Conservation (phyloP, 768 basidiomycete genomes). For the Roridomyces roridus region DNA sequence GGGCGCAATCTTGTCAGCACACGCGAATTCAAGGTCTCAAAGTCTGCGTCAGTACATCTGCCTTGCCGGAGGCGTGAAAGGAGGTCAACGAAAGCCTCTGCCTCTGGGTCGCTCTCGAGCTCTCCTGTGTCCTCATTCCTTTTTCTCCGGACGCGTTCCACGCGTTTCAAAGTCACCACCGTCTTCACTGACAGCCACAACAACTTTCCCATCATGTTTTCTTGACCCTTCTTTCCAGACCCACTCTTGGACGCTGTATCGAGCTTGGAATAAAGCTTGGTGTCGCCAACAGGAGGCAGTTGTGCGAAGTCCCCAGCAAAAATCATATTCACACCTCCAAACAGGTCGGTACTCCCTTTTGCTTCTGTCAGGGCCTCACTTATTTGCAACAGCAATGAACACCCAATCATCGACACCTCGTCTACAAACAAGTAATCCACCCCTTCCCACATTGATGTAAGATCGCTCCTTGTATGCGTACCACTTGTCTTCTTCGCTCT, state of each 20-base stretch:
- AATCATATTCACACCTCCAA: constrained; percentile 48
- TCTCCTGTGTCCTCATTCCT: too few species aligned
- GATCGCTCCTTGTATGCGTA: constrained; percentile 19
- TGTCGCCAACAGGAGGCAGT: constrained; percentile 34
- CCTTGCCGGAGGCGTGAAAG: constrained; percentile 31
- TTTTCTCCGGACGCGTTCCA: background rate
- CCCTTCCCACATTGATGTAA: constrained; percentile 41
- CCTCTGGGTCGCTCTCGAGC: constrained; percentile 32
- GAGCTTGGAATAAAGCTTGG: constrained; percentile 14
- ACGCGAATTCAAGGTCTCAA: constrained; percentile 19
- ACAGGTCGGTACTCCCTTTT: constrained; percentile 33
- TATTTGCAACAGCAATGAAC: constrained; percentile 35
- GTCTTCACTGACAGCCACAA: constrained; percentile 19
- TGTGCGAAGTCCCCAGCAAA: constrained; percentile 53
- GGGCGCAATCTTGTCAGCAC: background rate
- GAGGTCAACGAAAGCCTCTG: constrained; percentile 23
- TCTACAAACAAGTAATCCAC: constrained; percentile 48
- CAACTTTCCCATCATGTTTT: constrained; percentile 32
- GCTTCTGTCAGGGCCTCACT: constrained; percentile 38
- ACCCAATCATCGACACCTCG: constrained; percentile 47
- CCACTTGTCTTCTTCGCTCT: background rate
- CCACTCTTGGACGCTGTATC: background rate
- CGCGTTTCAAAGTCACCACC: constrained; percentile 34
- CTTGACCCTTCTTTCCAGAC: constrained; percentile 14
- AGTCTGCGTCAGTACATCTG: constrained; percentile 30